phyloP scores from a whole-genome alignment of 345 rosid genomes.

The Hibiscus tridactylites region DNA sequence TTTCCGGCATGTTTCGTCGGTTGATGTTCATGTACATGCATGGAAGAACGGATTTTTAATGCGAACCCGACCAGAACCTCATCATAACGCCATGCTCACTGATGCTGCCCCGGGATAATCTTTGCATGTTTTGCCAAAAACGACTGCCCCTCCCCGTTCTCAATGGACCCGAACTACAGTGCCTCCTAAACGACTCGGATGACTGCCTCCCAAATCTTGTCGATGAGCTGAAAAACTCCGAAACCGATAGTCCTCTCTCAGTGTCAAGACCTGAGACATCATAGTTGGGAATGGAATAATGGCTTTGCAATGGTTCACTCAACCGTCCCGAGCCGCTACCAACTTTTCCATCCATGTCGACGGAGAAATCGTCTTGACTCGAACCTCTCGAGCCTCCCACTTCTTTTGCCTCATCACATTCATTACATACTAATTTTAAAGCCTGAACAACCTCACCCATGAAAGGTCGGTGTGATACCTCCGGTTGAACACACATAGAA shows the following conservation, averaged over 20 bases:
- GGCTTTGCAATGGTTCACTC: conserved; percentile 28
- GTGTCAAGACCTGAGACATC: conserved; percentile 52
- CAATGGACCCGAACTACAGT: conserved; percentile 70
- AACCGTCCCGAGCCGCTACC: conserved; percentile 39
- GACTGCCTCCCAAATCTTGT: conserved; percentile 29
- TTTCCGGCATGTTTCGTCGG: background rate
- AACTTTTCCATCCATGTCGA: conserved; percentile 37
- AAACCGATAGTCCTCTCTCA: conserved; percentile 50
- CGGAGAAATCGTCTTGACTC: conserved; percentile 37
- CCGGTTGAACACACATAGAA: conserved; percentile 94
- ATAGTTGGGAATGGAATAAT: conserved; percentile 29
- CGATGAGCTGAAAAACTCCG: conserved; percentile 41
- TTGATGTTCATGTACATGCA: conserved; percentile 5
- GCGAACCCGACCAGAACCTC: conserved; percentile 51
- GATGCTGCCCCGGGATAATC: conserved; percentile 52
- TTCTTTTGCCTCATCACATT: conserved; percentile 77
- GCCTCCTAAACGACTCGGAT: conserved; percentile 45
- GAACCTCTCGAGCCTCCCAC: conserved; percentile 44
- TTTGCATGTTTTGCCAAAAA: conserved; percentile 59
- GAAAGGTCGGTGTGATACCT: conserved; percentile 92
- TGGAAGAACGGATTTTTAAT: conserved; percentile 21
- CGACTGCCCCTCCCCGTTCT: conserved; percentile 38
- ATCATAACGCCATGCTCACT: conserved; percentile 51
- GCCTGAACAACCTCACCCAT: conserved; percentile 99
- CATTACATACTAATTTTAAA: conserved; percentile 74